These are phyloP conservation scores for Neurospora africana DNA, from an alignment of 495 filamentous ascomycete genomes.

Conservation along the genomic window DNA sequence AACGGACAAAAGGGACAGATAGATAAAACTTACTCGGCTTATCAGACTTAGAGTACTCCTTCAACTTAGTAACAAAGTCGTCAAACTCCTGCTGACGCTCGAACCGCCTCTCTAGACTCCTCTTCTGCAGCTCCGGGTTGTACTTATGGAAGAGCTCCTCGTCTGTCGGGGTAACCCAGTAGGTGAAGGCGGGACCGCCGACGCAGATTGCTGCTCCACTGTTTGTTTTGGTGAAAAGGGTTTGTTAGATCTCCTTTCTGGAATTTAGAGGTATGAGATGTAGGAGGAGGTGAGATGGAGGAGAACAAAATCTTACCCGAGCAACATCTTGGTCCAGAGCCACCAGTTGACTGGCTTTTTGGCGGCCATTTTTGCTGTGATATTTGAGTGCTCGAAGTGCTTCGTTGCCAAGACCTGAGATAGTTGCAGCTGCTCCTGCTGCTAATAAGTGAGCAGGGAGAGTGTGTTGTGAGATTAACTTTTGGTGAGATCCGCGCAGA, in stretches of 20 bases:
- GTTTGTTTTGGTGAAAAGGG: slow-evolving; percentile 1
- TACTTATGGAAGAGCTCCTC: slow-evolving; percentile 88
- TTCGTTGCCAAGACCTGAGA: neutral
- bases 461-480: neutral
- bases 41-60: slow-evolving; percentile 80
- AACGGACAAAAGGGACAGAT: neutral
- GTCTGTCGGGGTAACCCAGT: slow-evolving; percentile 71
- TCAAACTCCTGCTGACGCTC: slow-evolving; percentile 75
- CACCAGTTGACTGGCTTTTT: slow-evolving; percentile 29
- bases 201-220: slow-evolving; percentile 61
- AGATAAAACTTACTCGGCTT: slow-evolving; percentile 52
- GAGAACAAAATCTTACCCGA: slow-evolving; percentile 13
- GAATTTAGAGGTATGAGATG: neutral
- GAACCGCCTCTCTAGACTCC: slow-evolving; percentile 62
- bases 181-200: slow-evolving; percentile 77
- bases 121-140: slow-evolving; percentile 84
- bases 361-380: slow-evolving; percentile 9
- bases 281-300: neutral
- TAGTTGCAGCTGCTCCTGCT: neutral
- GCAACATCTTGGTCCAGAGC: slow-evolving; percentile 25
- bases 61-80: slow-evolving; percentile 71
- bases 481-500: neutral
- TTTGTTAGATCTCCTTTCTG: neutral
- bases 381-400: neutral
- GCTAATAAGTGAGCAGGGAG: neutral